These are phyloP conservation scores for Venturia pyrina DNA, from an alignment of 2,329 filamentous ascomycete genomes.

Conservation along the genomic window DNA sequence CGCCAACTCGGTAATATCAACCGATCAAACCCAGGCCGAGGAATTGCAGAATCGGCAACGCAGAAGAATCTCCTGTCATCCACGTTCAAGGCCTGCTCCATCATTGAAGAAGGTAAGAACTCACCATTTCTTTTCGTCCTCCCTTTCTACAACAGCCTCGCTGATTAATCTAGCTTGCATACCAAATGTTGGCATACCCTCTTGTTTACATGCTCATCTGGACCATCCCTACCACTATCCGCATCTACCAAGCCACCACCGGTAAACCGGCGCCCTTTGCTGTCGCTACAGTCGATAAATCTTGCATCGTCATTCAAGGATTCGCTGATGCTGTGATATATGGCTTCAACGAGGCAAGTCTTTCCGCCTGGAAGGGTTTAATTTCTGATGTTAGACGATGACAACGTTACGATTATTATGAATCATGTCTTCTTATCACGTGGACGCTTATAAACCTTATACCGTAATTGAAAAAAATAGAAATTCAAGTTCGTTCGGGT, in stretches of 20 bases:
- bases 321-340: conserved; percentile 34
- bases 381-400: conserved; percentile 8
- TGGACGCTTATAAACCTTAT: too few species aligned
- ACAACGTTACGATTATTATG: too few species aligned
- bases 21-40: not conserved
- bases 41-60: not conserved
- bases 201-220: conserved; percentile 33
- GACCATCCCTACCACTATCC: conserved; percentile 31
- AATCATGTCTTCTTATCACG: too few species aligned
- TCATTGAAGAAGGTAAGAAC: not conserved
- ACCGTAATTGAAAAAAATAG: too few species aligned
- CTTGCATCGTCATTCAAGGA: conserved; percentile 32
- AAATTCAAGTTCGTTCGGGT: too few species aligned
- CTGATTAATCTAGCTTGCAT: conserved; percentile 24
- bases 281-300: conserved; percentile 29
- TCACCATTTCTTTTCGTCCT: not conserved
- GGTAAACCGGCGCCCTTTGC: conserved; percentile 26
- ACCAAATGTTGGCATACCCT: conserved; percentile 34
- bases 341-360: conserved; percentile 20
- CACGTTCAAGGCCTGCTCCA: not conserved
- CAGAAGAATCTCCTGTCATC: not conserved
- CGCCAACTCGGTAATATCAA: not conserved
- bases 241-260: conserved; percentile 30
- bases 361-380: conserved; percentile 16
- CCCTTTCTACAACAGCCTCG: not conserved